Evolutionary conservation across 2,329 filamentous ascomycete genomes (phyloP), one percentile per base, ranked within the genome.

Genomic region (Aspergillus piperis): DNA sequence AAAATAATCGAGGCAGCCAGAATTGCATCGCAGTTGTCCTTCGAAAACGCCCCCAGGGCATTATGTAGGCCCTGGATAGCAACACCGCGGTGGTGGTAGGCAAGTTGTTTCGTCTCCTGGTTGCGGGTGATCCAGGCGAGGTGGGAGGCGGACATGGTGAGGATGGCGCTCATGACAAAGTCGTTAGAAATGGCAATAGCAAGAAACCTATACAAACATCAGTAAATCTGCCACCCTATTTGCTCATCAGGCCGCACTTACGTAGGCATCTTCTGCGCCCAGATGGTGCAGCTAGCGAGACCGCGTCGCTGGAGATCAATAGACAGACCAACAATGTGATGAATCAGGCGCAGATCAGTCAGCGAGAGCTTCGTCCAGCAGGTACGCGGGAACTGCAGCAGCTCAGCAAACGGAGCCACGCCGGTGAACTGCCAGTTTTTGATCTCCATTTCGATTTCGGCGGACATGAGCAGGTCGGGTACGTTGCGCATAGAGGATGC

Each of bases 61-160:
- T 93, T 90, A 71, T 96, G 92, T 51, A 98, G 81, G 3, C 94
- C 94, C 69, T 90, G 92, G 61, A 97, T 82, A 10, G 95, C 94
- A 66, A 90, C 85, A 25, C 91, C 91, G 59, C 91, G 90, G 75
- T 98, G 91, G 74, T 96, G 90, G 71, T 93, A 95, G 19, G 92
- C 91, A 77, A 98, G 86, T 78, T 93, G 92, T 65, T 90, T 89
- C 25, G 93, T 94, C 66, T 95, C 86, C 39, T 88, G 86, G 70
- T 92, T 96, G 70, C 91, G 88, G 55, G 92, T 95, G 69, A 96
- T 84, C 84, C 91, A 96, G 50, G 92, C 90, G 65, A 99, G 86
- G 77, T 98, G 93, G 71, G 91, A 94, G 57, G 95, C 94, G n/a
- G 95, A 96, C 71, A 98, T 90, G 5, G 92, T 92, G 57, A 98